These are phyloP conservation scores for Lyophyllum atratum DNA, from an alignment of 768 basidiomycete species.

Conservation along the genomic window DNA sequence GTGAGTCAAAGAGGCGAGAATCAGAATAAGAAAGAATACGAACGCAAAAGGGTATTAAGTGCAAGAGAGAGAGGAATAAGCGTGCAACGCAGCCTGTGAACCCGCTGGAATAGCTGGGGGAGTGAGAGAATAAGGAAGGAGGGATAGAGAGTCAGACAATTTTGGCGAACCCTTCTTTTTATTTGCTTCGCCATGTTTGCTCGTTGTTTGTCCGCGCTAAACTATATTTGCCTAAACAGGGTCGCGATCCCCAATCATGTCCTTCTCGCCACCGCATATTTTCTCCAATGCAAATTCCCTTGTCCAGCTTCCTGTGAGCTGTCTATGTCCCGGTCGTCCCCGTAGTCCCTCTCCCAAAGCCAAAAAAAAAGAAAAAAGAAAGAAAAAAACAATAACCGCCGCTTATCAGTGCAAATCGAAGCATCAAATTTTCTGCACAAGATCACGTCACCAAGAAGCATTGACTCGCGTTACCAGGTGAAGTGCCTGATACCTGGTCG, in stretches of 20 bases:
- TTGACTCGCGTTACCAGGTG: conserved; percentile 18
- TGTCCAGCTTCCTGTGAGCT: not conserved
- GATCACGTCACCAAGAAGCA: conserved; percentile 38
- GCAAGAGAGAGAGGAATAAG: conserved; percentile 61
- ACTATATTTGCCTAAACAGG: conserved; percentile 35
- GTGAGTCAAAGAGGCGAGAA: conserved; percentile 6
- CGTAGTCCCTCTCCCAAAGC: not conserved
- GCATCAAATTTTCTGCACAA: conserved; percentile 34
- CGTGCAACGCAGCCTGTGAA: conserved; percentile 56
- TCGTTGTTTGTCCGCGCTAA: conserved; percentile 41
- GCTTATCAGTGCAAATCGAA: conserved; percentile 28
- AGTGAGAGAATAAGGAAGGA: conserved; percentile 59
- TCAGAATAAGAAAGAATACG: conserved; percentile 23
- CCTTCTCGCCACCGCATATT: not conserved
- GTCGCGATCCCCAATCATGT: conserved; percentile 18
- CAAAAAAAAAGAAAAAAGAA: too few species aligned
- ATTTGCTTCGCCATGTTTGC: conserved; percentile 46
- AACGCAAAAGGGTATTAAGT: conserved; percentile 54
- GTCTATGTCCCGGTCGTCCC: not conserved
- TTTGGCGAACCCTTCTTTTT: conserved; percentile 42
- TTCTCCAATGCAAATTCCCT: not conserved
- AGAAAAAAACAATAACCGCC: not conserved
- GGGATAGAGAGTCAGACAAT: conserved; percentile 46
- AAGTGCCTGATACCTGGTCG: conserved; percentile 6
- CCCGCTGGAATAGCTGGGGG: conserved; percentile 41